phyloP scores from a whole-genome alignment of 805 yeast species.

The Barnettozyma sucrosica region DNA sequence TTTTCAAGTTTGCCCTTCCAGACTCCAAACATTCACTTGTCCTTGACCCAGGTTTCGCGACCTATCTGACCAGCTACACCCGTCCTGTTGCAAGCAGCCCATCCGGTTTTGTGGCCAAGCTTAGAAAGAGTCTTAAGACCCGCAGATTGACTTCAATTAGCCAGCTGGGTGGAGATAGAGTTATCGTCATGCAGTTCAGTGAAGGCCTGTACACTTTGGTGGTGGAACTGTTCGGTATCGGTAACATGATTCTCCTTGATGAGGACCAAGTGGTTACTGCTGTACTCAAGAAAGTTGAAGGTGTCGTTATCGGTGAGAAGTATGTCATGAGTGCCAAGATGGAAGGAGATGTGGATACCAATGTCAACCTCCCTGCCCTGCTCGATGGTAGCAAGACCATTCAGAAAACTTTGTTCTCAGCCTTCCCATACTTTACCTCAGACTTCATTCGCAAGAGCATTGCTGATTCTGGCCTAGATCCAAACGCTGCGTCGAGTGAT shows the following conservation, averaged over 20 bases:
- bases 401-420: conserved; percentile 62
- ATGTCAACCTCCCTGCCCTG: conserved; percentile 21
- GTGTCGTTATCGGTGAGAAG: conserved; percentile 67
- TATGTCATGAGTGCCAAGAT: conserved; percentile 32
- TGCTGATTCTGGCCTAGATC: conserved; percentile 36
- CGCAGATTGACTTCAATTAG: conserved; percentile 66
- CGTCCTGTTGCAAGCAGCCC: conserved; percentile 80
- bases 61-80: conserved; percentile 74
- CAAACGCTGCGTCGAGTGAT: conserved; percentile 34
- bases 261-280: conserved; percentile 66
- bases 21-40: conserved; percentile 73
- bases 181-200: conserved; percentile 77
- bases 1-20: conserved; percentile 76
- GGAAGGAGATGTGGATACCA: conserved; percentile 1
- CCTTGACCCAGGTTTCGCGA: conserved; percentile 80
- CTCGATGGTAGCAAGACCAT: conserved; percentile 42
- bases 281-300: conserved; percentile 60
- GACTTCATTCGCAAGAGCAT: conserved; percentile 60
- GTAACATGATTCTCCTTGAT: conserved; percentile 78
- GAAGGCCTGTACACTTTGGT: conserved; percentile 77
- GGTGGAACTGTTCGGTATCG: conserved; percentile 92
- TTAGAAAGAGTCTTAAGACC: conserved; percentile 81
- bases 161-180: conserved; percentile 76
- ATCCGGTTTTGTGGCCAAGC: conserved; percentile 75
- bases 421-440: conserved; percentile 70